These are phyloP conservation scores for Dactylonectria macrodidyma DNA, from an alignment of 2,329 filamentous ascomycete species.

Conservation along the genomic window DNA sequence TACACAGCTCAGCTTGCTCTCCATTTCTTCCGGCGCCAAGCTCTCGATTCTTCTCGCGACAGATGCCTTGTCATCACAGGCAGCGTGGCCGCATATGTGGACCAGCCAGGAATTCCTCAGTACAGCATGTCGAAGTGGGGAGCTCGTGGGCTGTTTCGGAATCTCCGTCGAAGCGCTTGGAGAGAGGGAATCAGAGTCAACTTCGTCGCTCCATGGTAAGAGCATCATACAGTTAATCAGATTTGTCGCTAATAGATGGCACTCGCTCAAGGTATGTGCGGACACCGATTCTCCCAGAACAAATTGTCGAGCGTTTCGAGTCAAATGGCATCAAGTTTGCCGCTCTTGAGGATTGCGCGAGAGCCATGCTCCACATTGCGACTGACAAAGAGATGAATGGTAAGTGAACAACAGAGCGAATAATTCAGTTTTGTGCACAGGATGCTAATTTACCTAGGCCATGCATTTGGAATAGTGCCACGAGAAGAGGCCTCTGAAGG, in stretches of 20 bases:
- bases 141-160: slow-evolving; percentile 23
- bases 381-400: slow-evolving; percentile 11
- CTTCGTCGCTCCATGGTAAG: slow-evolving; percentile 27
- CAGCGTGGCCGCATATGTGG: slow-evolving; percentile 27
- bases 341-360: slow-evolving; percentile 20
- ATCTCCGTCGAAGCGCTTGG: slow-evolving; percentile 25
- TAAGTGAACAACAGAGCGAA: background rate
- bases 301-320: slow-evolving; percentile 25
- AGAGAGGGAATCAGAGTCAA: slow-evolving; percentile 26
- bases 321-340: slow-evolving; percentile 28
- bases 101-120: slow-evolving; percentile 30
- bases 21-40: slow-evolving; percentile 24
- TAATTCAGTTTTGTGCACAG: too few relatives aligned
- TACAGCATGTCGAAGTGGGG: slow-evolving; percentile 32
- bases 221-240: background rate
- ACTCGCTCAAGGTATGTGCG: slow-evolving; percentile 26
- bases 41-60: slow-evolving; percentile 13
- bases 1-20: slow-evolving; percentile 28
- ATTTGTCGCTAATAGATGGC: background rate
- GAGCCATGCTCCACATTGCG: slow-evolving; percentile 19
- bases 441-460: slow-evolving; percentile 10
- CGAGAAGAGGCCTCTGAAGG: slow-evolving; percentile 19
- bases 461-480: slow-evolving; percentile 26
- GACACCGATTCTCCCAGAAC: slow-evolving; percentile 24
- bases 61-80: slow-evolving; percentile 29